These are phyloP conservation scores for Gynandropsis gynandra DNA, from an alignment of 345 rosid genomes.

Conservation along the genomic window DNA sequence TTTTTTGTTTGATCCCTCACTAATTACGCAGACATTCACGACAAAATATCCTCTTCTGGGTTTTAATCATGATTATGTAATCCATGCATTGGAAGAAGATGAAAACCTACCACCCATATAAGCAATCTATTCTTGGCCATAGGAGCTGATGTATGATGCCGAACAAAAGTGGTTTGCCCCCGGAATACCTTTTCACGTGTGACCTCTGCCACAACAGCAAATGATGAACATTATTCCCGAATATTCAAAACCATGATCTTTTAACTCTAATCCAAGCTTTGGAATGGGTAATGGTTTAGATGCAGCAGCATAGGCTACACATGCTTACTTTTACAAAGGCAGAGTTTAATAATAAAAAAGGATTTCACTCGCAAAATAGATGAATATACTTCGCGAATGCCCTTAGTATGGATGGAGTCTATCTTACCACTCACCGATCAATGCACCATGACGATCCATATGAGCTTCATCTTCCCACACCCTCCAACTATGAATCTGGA, in stretches of 20 bases:
- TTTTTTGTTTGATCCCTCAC: too few species aligned
- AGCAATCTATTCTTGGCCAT: slow-evolving; percentile 46
- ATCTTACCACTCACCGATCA: slow-evolving; percentile 45
- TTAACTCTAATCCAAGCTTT: too few species aligned
- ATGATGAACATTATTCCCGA: neutral
- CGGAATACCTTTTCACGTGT: slow-evolving; percentile 40
- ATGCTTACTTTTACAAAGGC: too few species aligned
- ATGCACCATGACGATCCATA: slow-evolving; percentile 41
- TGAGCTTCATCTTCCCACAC: slow-evolving; percentile 75
- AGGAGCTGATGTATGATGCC: slow-evolving; percentile 56
- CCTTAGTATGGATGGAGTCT: neutral
- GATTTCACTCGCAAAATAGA: neutral
- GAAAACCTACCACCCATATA: slow-evolving; percentile 67
- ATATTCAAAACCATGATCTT: neutral
- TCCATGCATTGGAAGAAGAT: neutral
- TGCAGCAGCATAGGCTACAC: neutral
- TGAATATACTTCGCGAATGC: too few species aligned
- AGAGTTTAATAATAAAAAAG: neutral
- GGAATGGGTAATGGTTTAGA: too few species aligned
- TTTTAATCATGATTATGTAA: neutral
- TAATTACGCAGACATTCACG: too few species aligned
- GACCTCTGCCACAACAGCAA: slow-evolving; percentile 38
- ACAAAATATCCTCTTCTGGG: too few species aligned
- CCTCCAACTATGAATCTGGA: slow-evolving; percentile 83
- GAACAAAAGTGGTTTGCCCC: slow-evolving; percentile 77